Conservation (phyloP, 768 basidiomycete species). For the Rhodocollybia butyracea region DNA sequence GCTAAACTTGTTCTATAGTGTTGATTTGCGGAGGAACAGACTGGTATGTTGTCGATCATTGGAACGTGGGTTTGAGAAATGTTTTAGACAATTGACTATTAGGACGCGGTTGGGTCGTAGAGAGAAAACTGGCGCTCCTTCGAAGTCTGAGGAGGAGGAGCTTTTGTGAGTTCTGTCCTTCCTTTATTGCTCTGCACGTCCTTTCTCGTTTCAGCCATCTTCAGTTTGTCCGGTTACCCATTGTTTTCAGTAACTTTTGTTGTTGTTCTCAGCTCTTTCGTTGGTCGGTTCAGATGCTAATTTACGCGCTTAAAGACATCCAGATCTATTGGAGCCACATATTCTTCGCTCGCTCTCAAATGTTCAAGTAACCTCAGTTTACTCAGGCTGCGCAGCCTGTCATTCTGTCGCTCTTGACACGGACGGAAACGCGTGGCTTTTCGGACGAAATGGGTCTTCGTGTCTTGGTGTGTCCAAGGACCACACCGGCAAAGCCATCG, state of each 20-base stretch:
- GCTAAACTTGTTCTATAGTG: constrained; percentile 38
- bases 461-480: constrained; percentile 59
- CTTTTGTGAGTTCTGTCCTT: constrained; percentile 10
- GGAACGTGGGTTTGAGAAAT: background rate
- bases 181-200: background rate
- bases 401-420: constrained; percentile 74
- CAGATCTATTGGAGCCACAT: constrained; percentile 85
- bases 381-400: constrained; percentile 73
- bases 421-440: constrained; percentile 83
- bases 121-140: constrained; percentile 51
- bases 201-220: background rate
- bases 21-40: constrained; percentile 85
- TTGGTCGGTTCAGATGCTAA: background rate
- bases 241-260: background rate
- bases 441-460: constrained; percentile 77
- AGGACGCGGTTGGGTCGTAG: constrained; percentile 80
- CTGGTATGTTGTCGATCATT: constrained; percentile 52
- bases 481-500: constrained; percentile 30
- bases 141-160: constrained; percentile 38
- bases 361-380: constrained; percentile 66
- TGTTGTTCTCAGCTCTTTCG: background rate
- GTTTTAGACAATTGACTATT: constrained; percentile 6
- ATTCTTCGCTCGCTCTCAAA: constrained; percentile 88
- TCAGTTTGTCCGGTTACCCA: too few relatives aligned
- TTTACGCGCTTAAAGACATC: constrained; percentile 37